Evolutionary conservation across 1,139 yeast genomes (phyloP).

Genomic region (Candida sanyaensis): DNA sequence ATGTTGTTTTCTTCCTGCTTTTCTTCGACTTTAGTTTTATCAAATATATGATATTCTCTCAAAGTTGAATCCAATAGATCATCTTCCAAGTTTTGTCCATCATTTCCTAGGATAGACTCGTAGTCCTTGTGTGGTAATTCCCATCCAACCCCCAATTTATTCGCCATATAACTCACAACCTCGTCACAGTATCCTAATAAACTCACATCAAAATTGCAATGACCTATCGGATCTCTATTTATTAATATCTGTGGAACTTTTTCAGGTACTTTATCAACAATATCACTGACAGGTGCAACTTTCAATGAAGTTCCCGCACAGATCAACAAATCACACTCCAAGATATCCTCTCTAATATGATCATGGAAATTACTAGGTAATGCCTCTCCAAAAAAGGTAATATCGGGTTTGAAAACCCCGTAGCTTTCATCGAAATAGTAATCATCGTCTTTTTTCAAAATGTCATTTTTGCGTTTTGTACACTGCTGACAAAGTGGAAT

Average conservation of each 20-base stretch:
- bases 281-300: conserved; percentile 95
- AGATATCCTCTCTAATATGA: conserved; percentile 56
- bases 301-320: conserved; percentile 93
- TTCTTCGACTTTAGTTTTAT: conserved; percentile 6
- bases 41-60: conserved; percentile 23
- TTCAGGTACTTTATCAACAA: conserved; percentile 72
- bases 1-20: background rate
- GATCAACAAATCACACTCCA: conserved; percentile 75
- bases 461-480: conserved; percentile 40
- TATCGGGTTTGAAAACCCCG: conserved; percentile 95
- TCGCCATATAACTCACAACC: conserved; percentile 67
- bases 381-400: conserved; percentile 91
- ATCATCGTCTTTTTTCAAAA: conserved; percentile 29
- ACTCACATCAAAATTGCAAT: conserved; percentile 78
- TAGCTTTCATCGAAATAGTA: conserved; percentile 42
- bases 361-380: conserved; percentile 76
- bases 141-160: conserved; percentile 59
- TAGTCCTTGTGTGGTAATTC: conserved; percentile 54
- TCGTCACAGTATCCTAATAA: conserved; percentile 88
- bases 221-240: conserved; percentile 77
- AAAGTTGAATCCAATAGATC: conserved; percentile 23
- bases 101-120: conserved; percentile 19
- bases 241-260: conserved; percentile 82
- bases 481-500: conserved; percentile 79
- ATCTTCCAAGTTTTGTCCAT: conserved; percentile 21